Evolutionary conservation across 1,139 yeast species (phyloP).

Genomic region (Pichia terricola): DNA sequence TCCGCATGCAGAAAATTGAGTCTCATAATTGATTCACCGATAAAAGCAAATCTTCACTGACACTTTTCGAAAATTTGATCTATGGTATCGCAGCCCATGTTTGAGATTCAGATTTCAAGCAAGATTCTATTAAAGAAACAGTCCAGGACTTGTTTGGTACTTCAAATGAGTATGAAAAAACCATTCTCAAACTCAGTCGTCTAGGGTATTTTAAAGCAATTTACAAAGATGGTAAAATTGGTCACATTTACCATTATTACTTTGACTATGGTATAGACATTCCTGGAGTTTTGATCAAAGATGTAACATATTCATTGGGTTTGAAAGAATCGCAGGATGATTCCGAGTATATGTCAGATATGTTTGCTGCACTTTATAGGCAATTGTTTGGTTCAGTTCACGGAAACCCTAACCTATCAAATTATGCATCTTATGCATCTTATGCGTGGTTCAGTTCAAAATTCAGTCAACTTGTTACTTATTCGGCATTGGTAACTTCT

Average conservation of each 20-base stretch:
- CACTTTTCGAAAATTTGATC: constrained; percentile 1
- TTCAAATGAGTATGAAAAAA: not conserved
- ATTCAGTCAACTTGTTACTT: constrained; percentile 8
- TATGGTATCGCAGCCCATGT: constrained; percentile 3
- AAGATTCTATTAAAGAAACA: constrained; percentile 26
- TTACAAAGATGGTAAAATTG: constrained; percentile 1
- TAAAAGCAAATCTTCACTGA: not conserved
- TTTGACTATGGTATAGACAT: constrained; percentile 37
- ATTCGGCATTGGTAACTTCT: constrained; percentile 7
- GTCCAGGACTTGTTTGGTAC: constrained; percentile 3
- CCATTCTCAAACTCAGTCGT: constrained; percentile 33
- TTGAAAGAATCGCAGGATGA: constrained; percentile 31
- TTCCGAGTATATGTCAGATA: constrained; percentile 31
- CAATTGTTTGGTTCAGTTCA: too few relatives aligned
- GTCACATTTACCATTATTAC: constrained; percentile 25
- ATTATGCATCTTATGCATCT: too few relatives aligned
- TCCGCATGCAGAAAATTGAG: too few relatives aligned
- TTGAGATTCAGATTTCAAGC: constrained; percentile 10
- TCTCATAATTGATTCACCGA: not conserved
- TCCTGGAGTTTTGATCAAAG: constrained; percentile 37
- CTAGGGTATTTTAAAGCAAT: constrained; percentile 39
- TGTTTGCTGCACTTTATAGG: constrained; percentile 27
- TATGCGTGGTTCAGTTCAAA: constrained; percentile 4
- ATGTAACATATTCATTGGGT: constrained; percentile 41
- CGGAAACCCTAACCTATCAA: too few relatives aligned